phyloP scores from a whole-genome alignment of 1,139 yeast species.

The Suhomyces anneliseae region DNA sequence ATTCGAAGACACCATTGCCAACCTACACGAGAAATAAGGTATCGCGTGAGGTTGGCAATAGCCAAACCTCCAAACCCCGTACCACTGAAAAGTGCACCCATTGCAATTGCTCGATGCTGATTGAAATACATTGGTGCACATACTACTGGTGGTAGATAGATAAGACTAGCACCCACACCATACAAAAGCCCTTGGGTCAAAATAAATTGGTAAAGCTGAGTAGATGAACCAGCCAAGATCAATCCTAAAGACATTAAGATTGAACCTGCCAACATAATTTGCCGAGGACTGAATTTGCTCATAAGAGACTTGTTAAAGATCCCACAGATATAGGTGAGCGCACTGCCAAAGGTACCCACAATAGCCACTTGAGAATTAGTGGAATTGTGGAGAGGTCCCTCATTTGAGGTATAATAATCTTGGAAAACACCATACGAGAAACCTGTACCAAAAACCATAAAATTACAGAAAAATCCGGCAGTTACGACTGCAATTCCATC shows the following conservation, averaged over 20 bases:
- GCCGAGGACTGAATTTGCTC: conserved; percentile 19
- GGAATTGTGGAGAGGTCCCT: conserved; percentile 26
- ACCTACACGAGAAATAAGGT: conserved; percentile 29
- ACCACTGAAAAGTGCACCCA: conserved; percentile 44
- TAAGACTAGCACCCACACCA: conserved; percentile 38
- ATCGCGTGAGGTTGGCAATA: conserved; percentile 34
- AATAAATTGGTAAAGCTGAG: conserved; percentile 28
- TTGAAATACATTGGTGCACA: conserved; percentile 41
- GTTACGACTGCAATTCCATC: conserved; percentile 10
- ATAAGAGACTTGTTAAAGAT: conserved; percentile 25
- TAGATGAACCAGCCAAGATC: conserved; percentile 25
- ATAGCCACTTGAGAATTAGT: conserved; percentile 30
- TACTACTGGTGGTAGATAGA: conserved; percentile 42
- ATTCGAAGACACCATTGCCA: conserved; percentile 43
- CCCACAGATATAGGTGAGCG: conserved; percentile 28
- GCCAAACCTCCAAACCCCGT: conserved; percentile 45
- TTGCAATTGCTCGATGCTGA: conserved; percentile 39
- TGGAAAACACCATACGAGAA: conserved; percentile 39
- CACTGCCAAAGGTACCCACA: conserved; percentile 30
- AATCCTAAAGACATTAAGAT: conserved; percentile 28
- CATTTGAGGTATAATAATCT: conserved; percentile 28
- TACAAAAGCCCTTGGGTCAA: conserved; percentile 39
- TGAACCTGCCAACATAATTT: conserved; percentile 28
- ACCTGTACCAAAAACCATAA: conserved; percentile 34
- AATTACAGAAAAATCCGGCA: conserved; percentile 34